Conservation (phyloP, 495 filamentous ascomycete species). For the Penicillium bialowiezense region DNA sequence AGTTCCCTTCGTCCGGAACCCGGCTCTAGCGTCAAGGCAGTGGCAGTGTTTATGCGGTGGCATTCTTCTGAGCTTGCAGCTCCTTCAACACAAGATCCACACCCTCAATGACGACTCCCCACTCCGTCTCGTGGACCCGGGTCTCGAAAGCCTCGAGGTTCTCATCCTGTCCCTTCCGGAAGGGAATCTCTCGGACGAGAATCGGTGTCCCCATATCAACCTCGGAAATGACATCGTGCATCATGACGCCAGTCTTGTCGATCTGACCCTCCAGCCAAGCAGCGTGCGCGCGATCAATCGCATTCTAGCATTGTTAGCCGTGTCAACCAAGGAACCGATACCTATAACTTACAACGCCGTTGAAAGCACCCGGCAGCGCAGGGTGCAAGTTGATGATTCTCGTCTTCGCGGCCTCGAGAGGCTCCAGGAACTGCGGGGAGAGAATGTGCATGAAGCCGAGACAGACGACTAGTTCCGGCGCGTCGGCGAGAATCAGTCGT, state of each 20-base stretch:
- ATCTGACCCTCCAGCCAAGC: constrained; percentile 71
- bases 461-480: constrained; percentile 69
- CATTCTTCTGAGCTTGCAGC: constrained; percentile 32
- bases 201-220: constrained; percentile 81
- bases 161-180: constrained; percentile 60
- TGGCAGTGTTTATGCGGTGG: constrained; percentile 5
- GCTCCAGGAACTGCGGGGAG: constrained; percentile 60
- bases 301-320: constrained; percentile 37
- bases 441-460: constrained; percentile 58
- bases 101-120: constrained; percentile 66
- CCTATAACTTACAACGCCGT: constrained; percentile 57
- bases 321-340: not conserved
- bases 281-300: constrained; percentile 74
- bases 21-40: not conserved
- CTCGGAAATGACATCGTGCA: constrained; percentile 81
- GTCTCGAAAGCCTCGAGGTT: constrained; percentile 62
- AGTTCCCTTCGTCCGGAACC: not conserved
- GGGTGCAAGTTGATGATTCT: constrained; percentile 88
- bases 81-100: constrained; percentile 56
- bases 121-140: constrained; percentile 70
- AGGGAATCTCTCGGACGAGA: constrained; percentile 66
- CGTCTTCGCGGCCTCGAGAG: constrained; percentile 56
- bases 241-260: constrained; percentile 86
- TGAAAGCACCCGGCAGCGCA: constrained; percentile 70
- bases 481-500: constrained; percentile 59